Base-by-base conservation (phyloP, 2,329 filamentous ascomycete species). In the Endocalyx cinctus region DNA sequence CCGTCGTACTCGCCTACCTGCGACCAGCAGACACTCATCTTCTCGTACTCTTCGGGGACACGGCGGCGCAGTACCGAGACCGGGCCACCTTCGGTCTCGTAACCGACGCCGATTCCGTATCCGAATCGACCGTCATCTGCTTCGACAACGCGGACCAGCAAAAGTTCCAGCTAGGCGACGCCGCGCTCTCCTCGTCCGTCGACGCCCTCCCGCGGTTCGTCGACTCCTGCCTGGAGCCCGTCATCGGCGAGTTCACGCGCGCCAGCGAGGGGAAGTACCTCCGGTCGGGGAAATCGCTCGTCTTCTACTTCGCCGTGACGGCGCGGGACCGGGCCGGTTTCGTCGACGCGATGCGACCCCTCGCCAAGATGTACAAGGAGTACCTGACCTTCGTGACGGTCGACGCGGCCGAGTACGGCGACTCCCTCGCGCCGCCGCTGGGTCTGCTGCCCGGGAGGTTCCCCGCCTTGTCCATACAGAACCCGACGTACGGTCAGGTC, bases 341-440 rank as follows among this genome's bases (percentile, higher is more conserved):
- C 44, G 47, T 57, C 5, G 28, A 45, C 1, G 46, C 52, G 5
- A 54, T 72, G 30, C 50, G 54, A 12, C 55, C 60, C 4, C 46
- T 70, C 2, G 69, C 70, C 2, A 63, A 62, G 38, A 62, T 60
- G 41, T 70, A 67, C 47, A 42, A 52, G 34, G 66, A 71, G 10
- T 72, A 69, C 35, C 56, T 74, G 10, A 54, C 51, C 34, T 73
- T 74, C 38, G 62, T 68, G 4, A 70, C 65, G 1, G 62, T 71
- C 2, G 66, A 73, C 36, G 52, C 57, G 0, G 37, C 44, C 18
- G 66, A 71, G 38, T 72, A 72, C 41, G 58, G 55, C 4, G 63
- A 70, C 16, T n/a, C n/a, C n/a, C 64, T 71, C 48, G 47, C 58
- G 2, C 37, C 44, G 6, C 53, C 55, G 23, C 48, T 72, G 31